Evolutionary conservation across 169 alveolate species (phyloP).

Genomic region (Plasmodium inui): DNA sequence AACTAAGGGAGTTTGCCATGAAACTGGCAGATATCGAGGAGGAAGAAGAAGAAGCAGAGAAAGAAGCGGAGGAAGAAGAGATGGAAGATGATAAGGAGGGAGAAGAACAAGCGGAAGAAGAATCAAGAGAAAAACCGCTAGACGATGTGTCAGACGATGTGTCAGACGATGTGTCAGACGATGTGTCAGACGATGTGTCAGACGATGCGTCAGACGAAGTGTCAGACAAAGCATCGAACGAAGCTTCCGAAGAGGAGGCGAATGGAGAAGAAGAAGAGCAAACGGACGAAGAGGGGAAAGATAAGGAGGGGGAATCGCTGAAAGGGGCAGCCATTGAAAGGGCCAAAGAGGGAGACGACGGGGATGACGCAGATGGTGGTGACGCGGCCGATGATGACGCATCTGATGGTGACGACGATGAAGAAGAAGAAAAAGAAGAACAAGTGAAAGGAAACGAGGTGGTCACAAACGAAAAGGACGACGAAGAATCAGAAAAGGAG

Average conservation of each 20-base stretch:
- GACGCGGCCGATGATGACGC: neutral
- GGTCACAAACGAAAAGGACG: neutral
- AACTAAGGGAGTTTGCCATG: neutral
- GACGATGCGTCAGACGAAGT: neutral
- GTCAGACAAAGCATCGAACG: neutral
- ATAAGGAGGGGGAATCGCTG: constrained; percentile 9
- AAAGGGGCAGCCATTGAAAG: neutral
- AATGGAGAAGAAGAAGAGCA: constrained; percentile 3
- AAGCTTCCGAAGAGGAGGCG: constrained; percentile 3
- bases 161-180: neutral
- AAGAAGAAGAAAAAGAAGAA: neutral
- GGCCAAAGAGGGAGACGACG: constrained; percentile 4
- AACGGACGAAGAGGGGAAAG: constrained; percentile 10
- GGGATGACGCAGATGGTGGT: neutral
- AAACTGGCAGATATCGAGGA: constrained; percentile 1
- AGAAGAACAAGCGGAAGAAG: constrained; percentile 23
- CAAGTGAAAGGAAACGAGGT: neutral
- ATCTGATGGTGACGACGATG: neutral
- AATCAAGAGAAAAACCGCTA: neutral
- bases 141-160: neutral
- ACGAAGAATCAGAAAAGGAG: neutral
- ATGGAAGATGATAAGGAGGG: neutral
- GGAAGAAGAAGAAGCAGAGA: neutral
- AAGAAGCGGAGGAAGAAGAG: neutral
- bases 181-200: neutral